Conservation (phyloP, 179 eudicot species). For the Vitellaria paradoxa region DNA sequence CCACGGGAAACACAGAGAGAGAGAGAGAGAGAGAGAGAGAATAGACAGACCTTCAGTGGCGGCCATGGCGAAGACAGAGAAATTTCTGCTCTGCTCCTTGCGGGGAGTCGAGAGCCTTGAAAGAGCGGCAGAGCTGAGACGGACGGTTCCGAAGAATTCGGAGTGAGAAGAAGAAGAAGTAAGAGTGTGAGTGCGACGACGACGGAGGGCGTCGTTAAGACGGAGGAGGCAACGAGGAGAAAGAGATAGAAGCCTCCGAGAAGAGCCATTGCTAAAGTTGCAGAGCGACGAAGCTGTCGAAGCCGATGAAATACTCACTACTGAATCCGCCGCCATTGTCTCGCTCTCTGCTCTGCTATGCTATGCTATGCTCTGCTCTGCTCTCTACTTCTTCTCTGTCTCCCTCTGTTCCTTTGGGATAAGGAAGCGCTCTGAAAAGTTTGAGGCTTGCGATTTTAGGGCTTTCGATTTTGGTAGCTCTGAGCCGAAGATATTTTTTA, state of each 20-base stretch:
- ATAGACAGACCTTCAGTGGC: constrained; percentile 51
- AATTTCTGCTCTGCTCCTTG: constrained; percentile 23
- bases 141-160: constrained; percentile 46
- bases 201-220: constrained; percentile 23
- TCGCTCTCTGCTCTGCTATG: background rate
- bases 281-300: constrained; percentile 38
- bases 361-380: background rate
- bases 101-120: constrained; percentile 25
- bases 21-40: background rate
- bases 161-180: constrained; percentile 48
- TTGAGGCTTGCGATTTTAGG: background rate
- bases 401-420: background rate
- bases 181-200: constrained; percentile 20
- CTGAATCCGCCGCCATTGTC: constrained; percentile 62
- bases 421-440: background rate
- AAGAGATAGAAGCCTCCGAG: constrained; percentile 31
- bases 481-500: background rate
- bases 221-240: constrained; percentile 32
- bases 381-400: background rate
- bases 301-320: constrained; percentile 26
- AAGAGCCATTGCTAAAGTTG: constrained; percentile 46
- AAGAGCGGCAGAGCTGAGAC: constrained; percentile 31
- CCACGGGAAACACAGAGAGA: background rate
- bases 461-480: constrained; percentile 1
- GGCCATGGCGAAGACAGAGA: constrained; percentile 84